These are phyloP conservation scores for Agrocybe pediades DNA, from an alignment of 768 basidiomycete species.

Conservation along the genomic window DNA sequence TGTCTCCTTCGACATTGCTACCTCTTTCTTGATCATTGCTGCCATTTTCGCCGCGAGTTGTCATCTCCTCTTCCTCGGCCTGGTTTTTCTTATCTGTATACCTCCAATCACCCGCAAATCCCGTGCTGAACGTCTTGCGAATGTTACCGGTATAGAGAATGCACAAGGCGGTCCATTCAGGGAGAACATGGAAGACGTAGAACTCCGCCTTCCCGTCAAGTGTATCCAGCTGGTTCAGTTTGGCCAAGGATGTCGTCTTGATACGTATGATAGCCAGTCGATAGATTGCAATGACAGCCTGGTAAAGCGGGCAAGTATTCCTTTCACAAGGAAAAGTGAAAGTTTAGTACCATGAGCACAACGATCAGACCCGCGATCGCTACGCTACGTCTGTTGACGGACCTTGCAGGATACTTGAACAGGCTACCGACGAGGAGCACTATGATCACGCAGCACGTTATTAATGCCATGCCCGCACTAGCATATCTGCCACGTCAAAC, in stretches of 20 bases:
- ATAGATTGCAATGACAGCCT: constrained; percentile 38
- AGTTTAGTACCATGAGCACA: constrained; percentile 31
- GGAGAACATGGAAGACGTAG: constrained; percentile 47
- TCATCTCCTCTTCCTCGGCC: constrained; percentile 22
- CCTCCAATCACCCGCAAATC: constrained; percentile 32
- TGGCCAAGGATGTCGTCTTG: constrained; percentile 33
- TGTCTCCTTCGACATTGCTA: no score
- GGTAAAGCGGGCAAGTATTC: not conserved
- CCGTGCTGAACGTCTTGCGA: constrained; percentile 35
- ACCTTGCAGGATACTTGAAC: constrained; percentile 25
- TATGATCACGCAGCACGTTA: constrained; percentile 1
- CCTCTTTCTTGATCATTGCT: no score
- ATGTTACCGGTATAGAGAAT: constrained; percentile 31
- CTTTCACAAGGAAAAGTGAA: not conserved
- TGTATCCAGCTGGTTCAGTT: constrained; percentile 35
- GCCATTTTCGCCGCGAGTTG: no score
- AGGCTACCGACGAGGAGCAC: constrained; percentile 17
- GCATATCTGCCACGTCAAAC: constrained; percentile 18
- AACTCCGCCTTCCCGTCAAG: constrained; percentile 37
- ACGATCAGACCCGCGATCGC: constrained; percentile 22
- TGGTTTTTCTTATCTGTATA: constrained; percentile 30
- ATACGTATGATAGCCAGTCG: constrained; percentile 40
- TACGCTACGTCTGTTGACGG: constrained; percentile 19
- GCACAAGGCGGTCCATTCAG: constrained; percentile 39
- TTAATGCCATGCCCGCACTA: constrained; percentile 18